These are phyloP conservation scores for Acanthochlamys bracteata DNA, from an alignment of 106 monocot species.

Conservation along the genomic window DNA sequence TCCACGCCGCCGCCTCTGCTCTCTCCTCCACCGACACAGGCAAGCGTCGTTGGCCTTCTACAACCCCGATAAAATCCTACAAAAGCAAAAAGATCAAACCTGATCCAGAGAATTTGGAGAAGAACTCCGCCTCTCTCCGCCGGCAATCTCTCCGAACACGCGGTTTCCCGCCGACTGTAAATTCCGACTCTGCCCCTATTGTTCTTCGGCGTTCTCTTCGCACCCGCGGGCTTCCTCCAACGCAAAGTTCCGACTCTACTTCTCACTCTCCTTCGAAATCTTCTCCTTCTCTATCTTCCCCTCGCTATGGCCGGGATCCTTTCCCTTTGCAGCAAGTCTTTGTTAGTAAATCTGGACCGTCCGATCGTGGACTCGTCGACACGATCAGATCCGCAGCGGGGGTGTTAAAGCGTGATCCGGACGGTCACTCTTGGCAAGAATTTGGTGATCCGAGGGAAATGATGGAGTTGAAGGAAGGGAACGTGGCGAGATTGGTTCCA, in stretches of 20 bases:
- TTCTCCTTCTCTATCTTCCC: background rate
- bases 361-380: background rate
- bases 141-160: background rate
- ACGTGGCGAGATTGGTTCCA: conserved; percentile 35
- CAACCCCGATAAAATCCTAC: background rate
- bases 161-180: too few relatives aligned
- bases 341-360: background rate
- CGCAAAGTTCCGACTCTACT: background rate
- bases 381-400: conserved; percentile 6
- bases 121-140: background rate
- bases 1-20: conserved; percentile 43
- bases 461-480: conserved; percentile 21
- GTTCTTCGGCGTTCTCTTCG: conserved; percentile 65
- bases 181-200: conserved; percentile 7
- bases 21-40: background rate
- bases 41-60: conserved; percentile 6
- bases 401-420: background rate
- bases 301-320: background rate
- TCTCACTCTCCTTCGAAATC: background rate
- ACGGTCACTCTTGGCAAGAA: too few relatives aligned
- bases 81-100: conserved; percentile 7
- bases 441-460: conserved; percentile 12
- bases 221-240: conserved; percentile 42
- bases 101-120: background rate
- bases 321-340: conserved; percentile 14